A percentile compares a stretch with the other conserved stretches of the same genome.
Evolutionary conservation across 345 rosid species (phyloP).

Genomic region (Melaleuca quinquenervia): DNA sequence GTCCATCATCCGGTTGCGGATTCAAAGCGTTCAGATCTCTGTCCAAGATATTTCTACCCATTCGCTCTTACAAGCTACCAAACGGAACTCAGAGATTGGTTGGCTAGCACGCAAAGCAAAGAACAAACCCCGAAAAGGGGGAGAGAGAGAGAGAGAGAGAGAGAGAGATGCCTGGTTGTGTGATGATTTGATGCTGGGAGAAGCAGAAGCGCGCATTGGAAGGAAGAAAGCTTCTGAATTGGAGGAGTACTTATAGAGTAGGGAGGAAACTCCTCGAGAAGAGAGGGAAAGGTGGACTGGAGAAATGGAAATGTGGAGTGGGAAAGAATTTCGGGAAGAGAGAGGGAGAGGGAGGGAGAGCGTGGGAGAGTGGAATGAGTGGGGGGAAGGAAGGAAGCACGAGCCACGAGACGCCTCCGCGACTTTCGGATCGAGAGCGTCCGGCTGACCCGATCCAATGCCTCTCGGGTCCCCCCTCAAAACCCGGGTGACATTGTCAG

Average conservation of each 20-base stretch:
- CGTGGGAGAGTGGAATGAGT: background rate
- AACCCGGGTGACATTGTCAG: background rate
- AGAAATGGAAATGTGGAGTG: background rate
- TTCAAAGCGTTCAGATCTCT: background rate
- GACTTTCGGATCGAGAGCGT: background rate
- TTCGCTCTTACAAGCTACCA: background rate
- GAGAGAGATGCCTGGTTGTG: background rate
- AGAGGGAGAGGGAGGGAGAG: background rate
- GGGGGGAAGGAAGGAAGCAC: background rate
- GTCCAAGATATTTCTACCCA: background rate
- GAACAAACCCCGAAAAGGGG: background rate
- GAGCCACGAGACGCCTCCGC: background rate
- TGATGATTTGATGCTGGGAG: background rate
- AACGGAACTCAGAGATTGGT: background rate
- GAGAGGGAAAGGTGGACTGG: background rate
- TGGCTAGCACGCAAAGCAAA: background rate
- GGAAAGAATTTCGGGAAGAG: background rate
- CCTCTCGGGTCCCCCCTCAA: background rate
- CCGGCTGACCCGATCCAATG: conserved; percentile 1
- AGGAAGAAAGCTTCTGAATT: background rate
- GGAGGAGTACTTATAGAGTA: background rate
- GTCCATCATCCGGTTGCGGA: background rate
- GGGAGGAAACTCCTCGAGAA: background rate
- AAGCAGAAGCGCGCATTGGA: background rate
- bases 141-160: background rate